Conservation (phyloP, 345 rosid species). For the Pseudoturritis turrita region DNA sequence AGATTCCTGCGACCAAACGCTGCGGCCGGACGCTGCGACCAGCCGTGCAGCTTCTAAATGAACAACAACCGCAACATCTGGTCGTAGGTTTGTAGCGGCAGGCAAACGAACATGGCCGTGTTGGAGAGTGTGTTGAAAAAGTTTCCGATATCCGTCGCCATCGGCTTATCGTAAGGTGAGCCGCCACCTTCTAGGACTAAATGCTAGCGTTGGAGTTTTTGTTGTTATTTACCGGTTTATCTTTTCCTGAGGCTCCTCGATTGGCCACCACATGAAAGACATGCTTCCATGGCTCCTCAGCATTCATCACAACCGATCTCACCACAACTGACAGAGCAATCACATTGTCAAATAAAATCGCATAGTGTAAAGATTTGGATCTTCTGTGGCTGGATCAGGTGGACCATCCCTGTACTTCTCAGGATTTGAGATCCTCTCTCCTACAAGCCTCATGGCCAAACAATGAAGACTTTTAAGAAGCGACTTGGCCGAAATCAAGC, state of each 20-base stretch:
- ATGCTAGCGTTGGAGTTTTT: constrained; percentile 51
- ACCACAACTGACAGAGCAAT: constrained; percentile 93
- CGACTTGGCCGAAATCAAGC: constrained; percentile 79
- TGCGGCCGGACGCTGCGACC: no score
- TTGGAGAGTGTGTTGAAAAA: constrained; percentile 40
- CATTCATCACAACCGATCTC: constrained; percentile 74
- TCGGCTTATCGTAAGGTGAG: constrained; percentile 49
- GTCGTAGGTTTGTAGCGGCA: no score
- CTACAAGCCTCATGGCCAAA: constrained; percentile 91
- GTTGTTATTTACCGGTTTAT: no score
- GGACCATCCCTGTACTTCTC: constrained; percentile 63
- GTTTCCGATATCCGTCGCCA: constrained; percentile 38
- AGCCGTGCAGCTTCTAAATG: no score
- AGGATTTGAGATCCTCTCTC: constrained; percentile 73
- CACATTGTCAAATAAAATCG: constrained; percentile 79
- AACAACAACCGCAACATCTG: no score
- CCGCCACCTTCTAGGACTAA: constrained; percentile 77
- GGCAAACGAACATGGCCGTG: no score
- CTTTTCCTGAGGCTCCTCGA: no score
- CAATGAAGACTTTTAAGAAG: constrained; percentile 91
- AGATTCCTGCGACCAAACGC: no score
- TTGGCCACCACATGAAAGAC: constrained; percentile 87
- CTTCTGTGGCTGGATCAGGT: constrained; percentile 55
- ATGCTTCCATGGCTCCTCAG: constrained; percentile 72
- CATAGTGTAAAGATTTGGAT: constrained; percentile 75